phyloP scores from a whole-genome alignment of 495 filamentous ascomycete species.

The Sphaerosporella brunnea region DNA sequence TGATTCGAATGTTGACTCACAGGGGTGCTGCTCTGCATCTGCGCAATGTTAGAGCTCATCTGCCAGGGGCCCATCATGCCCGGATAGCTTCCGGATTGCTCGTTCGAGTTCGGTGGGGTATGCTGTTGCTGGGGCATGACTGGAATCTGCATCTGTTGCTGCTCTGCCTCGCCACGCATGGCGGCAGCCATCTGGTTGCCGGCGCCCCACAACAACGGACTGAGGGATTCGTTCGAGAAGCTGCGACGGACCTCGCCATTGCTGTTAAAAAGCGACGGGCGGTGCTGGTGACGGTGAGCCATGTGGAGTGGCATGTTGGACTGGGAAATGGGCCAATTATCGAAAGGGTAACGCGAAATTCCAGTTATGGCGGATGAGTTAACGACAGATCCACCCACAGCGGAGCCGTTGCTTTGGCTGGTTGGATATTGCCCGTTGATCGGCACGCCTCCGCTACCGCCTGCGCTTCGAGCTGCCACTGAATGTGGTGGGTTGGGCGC shows the following conservation, averaged over 20 bases:
- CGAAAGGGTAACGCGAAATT: background rate
- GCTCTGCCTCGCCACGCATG: background rate
- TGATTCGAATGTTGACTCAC: background rate
- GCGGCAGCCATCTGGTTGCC: background rate
- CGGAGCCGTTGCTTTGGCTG: background rate
- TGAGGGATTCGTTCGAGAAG: constrained; percentile 2
- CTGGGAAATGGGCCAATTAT: background rate
- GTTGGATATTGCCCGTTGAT: background rate
- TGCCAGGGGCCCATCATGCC: background rate
- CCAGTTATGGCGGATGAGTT: background rate
- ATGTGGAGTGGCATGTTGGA: background rate
- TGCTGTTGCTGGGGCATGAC: background rate
- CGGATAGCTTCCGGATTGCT: too few relatives aligned
- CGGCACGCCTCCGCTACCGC: background rate
- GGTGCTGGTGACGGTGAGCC: background rate
- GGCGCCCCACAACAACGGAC: background rate
- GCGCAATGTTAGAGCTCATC: background rate
- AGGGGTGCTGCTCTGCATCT: background rate
- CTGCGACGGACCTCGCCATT: background rate
- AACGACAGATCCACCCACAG: background rate
- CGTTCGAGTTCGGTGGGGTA: too few relatives aligned
- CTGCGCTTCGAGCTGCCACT: constrained; percentile 3
- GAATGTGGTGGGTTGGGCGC: constrained; percentile 22
- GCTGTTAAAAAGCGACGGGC: background rate
- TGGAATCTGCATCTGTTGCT: background rate